Evolutionary conservation across 164 flowering plant genomes (phyloP).

Genomic region (Litsea cubeba): DNA sequence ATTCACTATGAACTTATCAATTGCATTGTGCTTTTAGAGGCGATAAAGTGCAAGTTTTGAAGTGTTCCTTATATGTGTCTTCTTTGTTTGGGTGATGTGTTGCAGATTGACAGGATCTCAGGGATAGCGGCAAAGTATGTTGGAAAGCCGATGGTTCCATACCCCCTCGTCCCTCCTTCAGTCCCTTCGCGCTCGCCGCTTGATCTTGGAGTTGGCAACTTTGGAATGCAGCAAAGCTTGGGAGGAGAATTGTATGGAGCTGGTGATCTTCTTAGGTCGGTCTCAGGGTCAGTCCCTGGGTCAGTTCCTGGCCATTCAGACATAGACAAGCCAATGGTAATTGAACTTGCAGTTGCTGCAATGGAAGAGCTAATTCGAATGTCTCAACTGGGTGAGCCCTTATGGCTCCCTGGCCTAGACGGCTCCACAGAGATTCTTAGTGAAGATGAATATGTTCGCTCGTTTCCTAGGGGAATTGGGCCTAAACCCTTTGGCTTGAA

Average conservation of each 20-base stretch:
- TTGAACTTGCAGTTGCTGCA: conserved; percentile 76
- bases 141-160: conserved; percentile 61
- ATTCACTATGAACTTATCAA: neutral
- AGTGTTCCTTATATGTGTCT: neutral
- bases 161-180: conserved; percentile 31
- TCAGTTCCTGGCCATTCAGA: conserved; percentile 25
- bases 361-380: conserved; percentile 76
- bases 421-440: conserved; percentile 28
- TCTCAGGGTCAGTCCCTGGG: conserved; percentile 34
- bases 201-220: conserved; percentile 58
- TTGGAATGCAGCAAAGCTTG: conserved; percentile 40
- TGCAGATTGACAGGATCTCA: conserved; percentile 80
- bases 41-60: neutral
- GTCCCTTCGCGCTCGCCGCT: conserved; percentile 49
- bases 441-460: conserved; percentile 63
- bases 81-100: neutral
- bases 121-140: conserved; percentile 84
- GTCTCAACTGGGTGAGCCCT: conserved; percentile 66
- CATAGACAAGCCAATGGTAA: conserved; percentile 61
- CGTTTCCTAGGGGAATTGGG: conserved; percentile 69
- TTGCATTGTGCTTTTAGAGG: neutral
- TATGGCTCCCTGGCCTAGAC: conserved; percentile 56
- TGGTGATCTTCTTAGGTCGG: conserved; percentile 48
- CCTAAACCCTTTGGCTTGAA: conserved; percentile 54
- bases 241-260: conserved; percentile 57